A percentile compares a stretch with the other conserved stretches of the same genome.
These are phyloP conservation scores for Penstemon newberryi DNA, from an alignment of 257 asterid genomes.

Conservation along the genomic window DNA sequence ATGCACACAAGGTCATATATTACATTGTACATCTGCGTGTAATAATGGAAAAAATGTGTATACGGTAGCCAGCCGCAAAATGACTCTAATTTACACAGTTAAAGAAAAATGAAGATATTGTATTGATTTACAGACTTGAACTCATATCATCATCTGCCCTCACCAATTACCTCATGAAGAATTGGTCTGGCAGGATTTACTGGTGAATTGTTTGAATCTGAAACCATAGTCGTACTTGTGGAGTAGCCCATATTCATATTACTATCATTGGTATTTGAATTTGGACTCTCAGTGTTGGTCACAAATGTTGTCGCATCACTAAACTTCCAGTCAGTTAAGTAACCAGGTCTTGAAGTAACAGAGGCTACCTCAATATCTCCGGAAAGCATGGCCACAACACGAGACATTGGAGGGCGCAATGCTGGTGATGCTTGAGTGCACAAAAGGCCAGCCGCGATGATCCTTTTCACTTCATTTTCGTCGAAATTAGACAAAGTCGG, in stretches of 20 bases:
- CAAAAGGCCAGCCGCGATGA: slow-evolving; percentile 10
- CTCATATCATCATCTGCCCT: slow-evolving; percentile 14
- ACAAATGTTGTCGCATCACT: slow-evolving; percentile 1
- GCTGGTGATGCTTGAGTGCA: slow-evolving; percentile 20
- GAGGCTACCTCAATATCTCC: slow-evolving; percentile 17
- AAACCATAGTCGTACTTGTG: background rate
- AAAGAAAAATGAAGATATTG: background rate
- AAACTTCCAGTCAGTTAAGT: slow-evolving; percentile 3
- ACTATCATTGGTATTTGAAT: background rate
- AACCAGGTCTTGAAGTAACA: slow-evolving; percentile 18
- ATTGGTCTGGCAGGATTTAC: slow-evolving; percentile 33
- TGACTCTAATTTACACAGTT: background rate
- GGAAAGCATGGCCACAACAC: slow-evolving; percentile 19
- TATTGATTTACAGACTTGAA: slow-evolving; percentile 9
- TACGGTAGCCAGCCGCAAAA: background rate
- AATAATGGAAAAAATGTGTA: background rate
- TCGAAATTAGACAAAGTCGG: slow-evolving; percentile 1
- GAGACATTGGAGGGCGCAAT: slow-evolving; percentile 17
- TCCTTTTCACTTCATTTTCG: background rate
- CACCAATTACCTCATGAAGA: slow-evolving; percentile 34
- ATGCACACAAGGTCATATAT: background rate
- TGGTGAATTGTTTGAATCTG: slow-evolving; percentile 15
- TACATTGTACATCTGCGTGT: background rate
- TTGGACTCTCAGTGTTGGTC: background rate
- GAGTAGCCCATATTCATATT: background rate